Percentiles rank a stretch among this genome's conserved stretches.
Conservation (phyloP, 768 basidiomycete species). For the Epithele typhae region DNA sequence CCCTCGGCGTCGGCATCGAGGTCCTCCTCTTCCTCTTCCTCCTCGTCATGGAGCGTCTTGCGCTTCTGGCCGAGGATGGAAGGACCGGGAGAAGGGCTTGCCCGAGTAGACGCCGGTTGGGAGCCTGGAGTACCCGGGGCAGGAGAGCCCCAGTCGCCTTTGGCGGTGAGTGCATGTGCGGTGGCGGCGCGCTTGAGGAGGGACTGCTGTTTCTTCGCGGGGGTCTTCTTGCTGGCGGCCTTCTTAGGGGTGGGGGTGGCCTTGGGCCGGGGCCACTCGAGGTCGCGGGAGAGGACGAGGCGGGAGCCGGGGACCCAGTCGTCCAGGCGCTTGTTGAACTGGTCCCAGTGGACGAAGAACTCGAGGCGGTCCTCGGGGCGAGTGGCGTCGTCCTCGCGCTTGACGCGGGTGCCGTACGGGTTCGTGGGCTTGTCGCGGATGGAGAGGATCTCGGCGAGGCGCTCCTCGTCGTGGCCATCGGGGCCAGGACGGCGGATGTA, state of each 20-base stretch:
- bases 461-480: slow-evolving; percentile 78
- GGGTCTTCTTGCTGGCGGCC: slow-evolving; percentile 57
- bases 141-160: slow-evolving; percentile 19
- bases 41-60: slow-evolving; percentile 59
- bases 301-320: slow-evolving; percentile 94
- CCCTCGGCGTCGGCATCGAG: slow-evolving; percentile 57
- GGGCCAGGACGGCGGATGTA: slow-evolving; percentile 79
- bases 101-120: slow-evolving; percentile 25
- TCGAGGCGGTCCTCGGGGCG: slow-evolving; percentile 79
- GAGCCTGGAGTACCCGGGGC: slow-evolving; percentile 20
- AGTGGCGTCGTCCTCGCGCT: slow-evolving; percentile 37
- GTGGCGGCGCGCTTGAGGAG: slow-evolving; percentile 66
- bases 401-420: slow-evolving; percentile 48
- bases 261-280: slow-evolving; percentile 96
- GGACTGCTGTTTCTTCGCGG: slow-evolving; percentile 47
- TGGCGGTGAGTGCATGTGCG: slow-evolving; percentile 31
- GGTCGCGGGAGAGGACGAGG: slow-evolving; percentile 75
- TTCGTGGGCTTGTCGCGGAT: slow-evolving; percentile 83
- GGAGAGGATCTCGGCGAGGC: slow-evolving; percentile 92
- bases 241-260: slow-evolving; percentile 44
- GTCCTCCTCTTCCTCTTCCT: slow-evolving; percentile 42
- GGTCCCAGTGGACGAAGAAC: slow-evolving; percentile 98
- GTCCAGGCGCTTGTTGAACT: slow-evolving; percentile 98
- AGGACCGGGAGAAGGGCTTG: slow-evolving; percentile 56
- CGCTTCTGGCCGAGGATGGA: slow-evolving; percentile 55